Evolutionary conservation across 1,284 basidiomycete species (phyloP), one percentile per base, ranked within the genome.

Genomic region (Ustilago loliicola): DNA sequence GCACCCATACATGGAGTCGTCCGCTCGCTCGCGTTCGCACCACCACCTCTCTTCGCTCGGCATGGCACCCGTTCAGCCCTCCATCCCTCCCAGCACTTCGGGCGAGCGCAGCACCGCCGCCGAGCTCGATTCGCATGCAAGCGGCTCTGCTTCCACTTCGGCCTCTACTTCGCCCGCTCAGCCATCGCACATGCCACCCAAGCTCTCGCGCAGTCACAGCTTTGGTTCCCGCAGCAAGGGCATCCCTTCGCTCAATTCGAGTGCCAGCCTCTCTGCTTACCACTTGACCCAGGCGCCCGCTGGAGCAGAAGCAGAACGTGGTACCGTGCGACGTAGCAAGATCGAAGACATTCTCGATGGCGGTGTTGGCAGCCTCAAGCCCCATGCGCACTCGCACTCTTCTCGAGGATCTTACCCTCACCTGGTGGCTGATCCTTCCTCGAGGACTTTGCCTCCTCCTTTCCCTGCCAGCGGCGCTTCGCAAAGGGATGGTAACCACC

Each of bases 21-120:
- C 66, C 30, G 64, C 65, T 29, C 79, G 80, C 55, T 81, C 83
- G 40, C 76, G 78, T 25, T 83, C 83, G 48, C 83, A 85, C 50
- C 82, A 81, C 54, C 83, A 84, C 59, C 77, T 84, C 9, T 77
- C 80, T 17, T 80, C 82, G 36, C 79, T 85, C 40, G 77, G 69
- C 17, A 72, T 72, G 64, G 59, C 76, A 11, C 62, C 69, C 17
- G 45, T 68, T 23, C 69, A 67, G 42, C 65, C 67, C 15, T 48
- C 66, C 17, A 76, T 78, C 56, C 79, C 79, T 21, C 52, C 79
- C 25, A 82, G 80, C 70, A 83, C 78, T 25, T 81, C 77, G 42
- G 79, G 79, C 52, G 83, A 85, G 73, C 72, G 84, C 23, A 84
- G 83, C 69, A 84, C 83, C 23, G 82, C 81, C 29, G 56, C 72